phyloP scores from a whole-genome alignment of 257 asterid genomes.

The Nicotiana knightiana region DNA sequence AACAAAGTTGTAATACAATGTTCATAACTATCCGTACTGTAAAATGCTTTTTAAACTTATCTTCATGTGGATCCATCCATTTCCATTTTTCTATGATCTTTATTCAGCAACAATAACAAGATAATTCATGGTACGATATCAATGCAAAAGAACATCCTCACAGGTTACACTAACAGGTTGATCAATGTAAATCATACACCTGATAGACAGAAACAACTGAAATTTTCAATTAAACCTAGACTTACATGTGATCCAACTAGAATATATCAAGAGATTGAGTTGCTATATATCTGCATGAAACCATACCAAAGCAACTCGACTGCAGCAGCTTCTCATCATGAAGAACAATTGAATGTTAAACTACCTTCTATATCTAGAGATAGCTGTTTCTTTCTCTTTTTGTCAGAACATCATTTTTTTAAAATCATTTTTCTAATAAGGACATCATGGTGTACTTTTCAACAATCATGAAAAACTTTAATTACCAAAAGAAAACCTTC shows the following conservation, averaged over 20 bases:
- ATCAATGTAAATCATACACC: neutral
- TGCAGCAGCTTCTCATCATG: neutral
- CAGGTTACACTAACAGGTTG: neutral
- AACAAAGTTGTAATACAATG: neutral
- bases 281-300: neutral
- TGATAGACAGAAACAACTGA: neutral
- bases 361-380: too few species aligned
- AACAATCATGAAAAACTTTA: neutral
- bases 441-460: neutral
- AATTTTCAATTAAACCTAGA: neutral
- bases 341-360: neutral
- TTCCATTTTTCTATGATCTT: neutral
- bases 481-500: neutral
- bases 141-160: neutral
- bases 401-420: neutral
- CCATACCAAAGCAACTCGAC: neutral
- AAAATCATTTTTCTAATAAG: neutral
- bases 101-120: neutral
- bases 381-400: neutral
- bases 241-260: neutral
- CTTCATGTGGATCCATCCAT: neutral
- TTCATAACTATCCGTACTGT: neutral
- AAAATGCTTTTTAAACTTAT: neutral
- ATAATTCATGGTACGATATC: neutral
- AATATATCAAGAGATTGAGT: neutral